Base-by-base conservation (phyloP, 2,329 filamentous ascomycete genomes). In the Epichloe bromicola region DNA sequence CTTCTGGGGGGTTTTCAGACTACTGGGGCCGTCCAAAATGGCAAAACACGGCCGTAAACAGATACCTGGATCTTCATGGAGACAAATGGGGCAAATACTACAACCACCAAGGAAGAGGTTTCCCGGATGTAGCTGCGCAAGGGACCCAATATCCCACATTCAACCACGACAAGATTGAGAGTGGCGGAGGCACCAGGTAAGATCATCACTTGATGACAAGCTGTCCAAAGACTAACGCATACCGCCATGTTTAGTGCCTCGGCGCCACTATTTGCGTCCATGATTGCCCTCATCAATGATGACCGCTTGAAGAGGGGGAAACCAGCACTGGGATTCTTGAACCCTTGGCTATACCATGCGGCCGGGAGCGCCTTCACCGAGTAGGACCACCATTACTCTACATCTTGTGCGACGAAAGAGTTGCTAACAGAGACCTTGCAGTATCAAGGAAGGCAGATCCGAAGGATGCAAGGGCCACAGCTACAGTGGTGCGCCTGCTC, bases 281-380 rank as follows among this genome's bases (percentile, higher is more conserved):
- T 88, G 55, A 67, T 88, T 46, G 73, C 77, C 1, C 71, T 85
- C 38, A 63, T 88, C 48, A 87, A 87, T 60, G 78, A 82, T 53
- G 74, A 77, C 20, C 71, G 81, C 34, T 64, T 85, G 46, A 67
- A 73, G 15, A 67, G 68, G n/a, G 76, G 77, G 1, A 73, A 74
- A 60, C 62, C 73, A 6, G 59, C 68, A 0, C 64, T 83, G 58
- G 79, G 80, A 1, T 83, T 81, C 58, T 62, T 83, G 26, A 83
- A 83, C 61, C 79, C 79, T 1, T 80, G 76, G 74, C 64, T 83
- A 15, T 83, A 82, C 57, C 59, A 61, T 8, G 52, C 58, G 23
- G 65, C 63, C 1, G 46, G 55, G 5, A 36, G 49, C 10, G 67
- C 54, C 3, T 66, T 71, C 19, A 67, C 61, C 4, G 68, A 71